phyloP scores from a whole-genome alignment of 805 yeast species.

The Candida palmyrensis region DNA sequence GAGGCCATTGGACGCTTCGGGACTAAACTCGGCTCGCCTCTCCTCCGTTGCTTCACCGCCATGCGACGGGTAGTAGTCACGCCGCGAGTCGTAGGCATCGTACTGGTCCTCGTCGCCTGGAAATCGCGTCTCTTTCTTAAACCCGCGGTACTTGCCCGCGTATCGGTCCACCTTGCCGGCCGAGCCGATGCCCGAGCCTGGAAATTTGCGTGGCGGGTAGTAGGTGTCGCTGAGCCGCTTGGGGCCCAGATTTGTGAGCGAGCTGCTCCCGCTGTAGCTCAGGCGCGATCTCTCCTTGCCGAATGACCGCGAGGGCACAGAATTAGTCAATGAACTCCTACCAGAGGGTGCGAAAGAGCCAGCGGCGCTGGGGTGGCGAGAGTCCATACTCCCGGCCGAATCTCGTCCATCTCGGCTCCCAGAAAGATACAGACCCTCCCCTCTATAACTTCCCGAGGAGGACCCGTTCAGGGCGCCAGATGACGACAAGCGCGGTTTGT shows the following conservation, averaged over 20 bases:
- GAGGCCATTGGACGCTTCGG: too few relatives aligned
- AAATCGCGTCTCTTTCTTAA: neutral
- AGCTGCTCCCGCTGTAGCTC: too few relatives aligned
- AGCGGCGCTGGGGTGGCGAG: slow-evolving; percentile 2
- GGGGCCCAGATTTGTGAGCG: too few relatives aligned
- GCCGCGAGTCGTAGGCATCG: slow-evolving; percentile 1
- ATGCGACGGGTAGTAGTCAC: too few relatives aligned
- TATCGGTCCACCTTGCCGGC: slow-evolving; percentile 3
- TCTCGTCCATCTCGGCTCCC: too few relatives aligned
- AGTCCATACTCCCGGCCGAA: neutral
- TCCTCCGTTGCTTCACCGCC: too few relatives aligned
- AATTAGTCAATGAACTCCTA: slow-evolving; percentile 2
- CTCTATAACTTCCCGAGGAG: too few relatives aligned
- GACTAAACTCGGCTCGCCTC: too few relatives aligned
- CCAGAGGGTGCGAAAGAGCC: slow-evolving; percentile 1
- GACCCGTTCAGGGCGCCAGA: too few relatives aligned
- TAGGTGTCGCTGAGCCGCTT: slow-evolving; percentile 22
- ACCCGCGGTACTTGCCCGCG: slow-evolving; percentile 4
- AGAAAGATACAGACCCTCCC: too few relatives aligned
- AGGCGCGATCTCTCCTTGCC: neutral
- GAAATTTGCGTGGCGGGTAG: slow-evolving; percentile 17
- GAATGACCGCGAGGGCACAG: slow-evolving; percentile 1
- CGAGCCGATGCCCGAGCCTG: slow-evolving; percentile 1
- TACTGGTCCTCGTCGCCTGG: slow-evolving; percentile 3
- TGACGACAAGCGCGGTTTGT: too few relatives aligned